phyloP scores from a whole-genome alignment of 768 basidiomycete species.

The Gautieria morchelliformis region DNA sequence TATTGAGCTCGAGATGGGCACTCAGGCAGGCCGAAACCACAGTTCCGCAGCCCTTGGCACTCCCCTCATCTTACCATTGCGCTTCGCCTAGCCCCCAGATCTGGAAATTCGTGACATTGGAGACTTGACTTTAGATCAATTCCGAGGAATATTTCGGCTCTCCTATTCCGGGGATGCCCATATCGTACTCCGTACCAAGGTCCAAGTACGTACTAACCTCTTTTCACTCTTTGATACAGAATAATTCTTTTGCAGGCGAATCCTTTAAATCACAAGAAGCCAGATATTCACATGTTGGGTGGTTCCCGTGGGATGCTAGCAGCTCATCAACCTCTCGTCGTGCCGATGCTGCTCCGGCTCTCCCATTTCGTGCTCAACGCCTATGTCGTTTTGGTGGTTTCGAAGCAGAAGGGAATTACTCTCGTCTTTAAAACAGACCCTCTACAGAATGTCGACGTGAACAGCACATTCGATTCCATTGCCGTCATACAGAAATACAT shows the following conservation, averaged over 20 bases:
- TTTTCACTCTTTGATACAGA: neutral
- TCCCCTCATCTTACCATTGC: neutral
- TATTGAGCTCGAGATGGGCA: conserved; percentile 98
- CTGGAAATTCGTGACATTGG: conserved; percentile 97
- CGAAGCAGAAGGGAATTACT: conserved; percentile 95
- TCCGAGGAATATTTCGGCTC: conserved; percentile 91
- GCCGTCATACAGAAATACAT: conserved; percentile 97
- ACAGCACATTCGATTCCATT: conserved; percentile 95
- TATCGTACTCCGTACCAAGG: conserved; percentile 78
- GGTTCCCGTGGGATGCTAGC: conserved; percentile 84
- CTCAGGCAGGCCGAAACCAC: conserved; percentile 52
- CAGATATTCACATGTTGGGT: conserved; percentile 79
- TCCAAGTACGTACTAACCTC: conserved; percentile 52
- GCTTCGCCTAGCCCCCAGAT: conserved; percentile 72
- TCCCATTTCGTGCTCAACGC: conserved; percentile 92
- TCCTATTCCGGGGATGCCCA: conserved; percentile 93
- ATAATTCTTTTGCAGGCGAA: conserved; percentile 55
- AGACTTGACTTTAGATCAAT: conserved; percentile 90
- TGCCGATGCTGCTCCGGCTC: conserved; percentile 95
- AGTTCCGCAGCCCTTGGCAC: neutral
- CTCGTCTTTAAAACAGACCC: conserved; percentile 99
- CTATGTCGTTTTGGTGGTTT: conserved; percentile 95
- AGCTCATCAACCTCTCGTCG: conserved; percentile 89
- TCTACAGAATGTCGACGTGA: conserved; percentile 94
- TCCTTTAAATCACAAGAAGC: conserved; percentile 86